phyloP scores from a whole-genome alignment of 2,329 filamentous ascomycete species.

The Lachnellula hyalina region DNA sequence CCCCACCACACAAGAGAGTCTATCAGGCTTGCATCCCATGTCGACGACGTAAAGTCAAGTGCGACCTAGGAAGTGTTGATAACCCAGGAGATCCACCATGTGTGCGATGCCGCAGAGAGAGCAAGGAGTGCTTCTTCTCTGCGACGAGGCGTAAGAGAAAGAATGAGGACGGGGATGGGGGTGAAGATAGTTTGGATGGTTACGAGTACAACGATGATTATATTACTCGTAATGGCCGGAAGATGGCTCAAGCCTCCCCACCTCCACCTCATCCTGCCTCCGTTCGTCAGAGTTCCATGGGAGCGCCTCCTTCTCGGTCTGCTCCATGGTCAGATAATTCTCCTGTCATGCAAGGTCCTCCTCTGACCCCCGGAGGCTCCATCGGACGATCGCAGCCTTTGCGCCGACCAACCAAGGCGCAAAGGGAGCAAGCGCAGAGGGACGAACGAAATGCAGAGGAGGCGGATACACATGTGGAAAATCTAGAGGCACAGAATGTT shows the following conservation, averaged over 20 bases:
- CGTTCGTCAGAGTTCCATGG: slow-evolving; percentile 32
- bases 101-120: slow-evolving; percentile 86
- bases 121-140: slow-evolving; percentile 96
- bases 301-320: slow-evolving; percentile 28
- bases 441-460: slow-evolving; percentile 40
- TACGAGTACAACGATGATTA: slow-evolving; percentile 50
- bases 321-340: slow-evolving; percentile 31
- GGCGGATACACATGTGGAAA: slow-evolving; percentile 57
- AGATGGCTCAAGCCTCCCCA: slow-evolving; percentile 47
- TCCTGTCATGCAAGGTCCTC: slow-evolving; percentile 31
- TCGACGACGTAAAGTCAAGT: slow-evolving; percentile 49
- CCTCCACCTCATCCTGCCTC: slow-evolving; percentile 25
- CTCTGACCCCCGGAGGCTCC: slow-evolving; percentile 61
- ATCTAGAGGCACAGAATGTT: slow-evolving; percentile 58
- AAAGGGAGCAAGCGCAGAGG: slow-evolving; percentile 32
- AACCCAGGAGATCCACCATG: slow-evolving; percentile 92
- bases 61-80: slow-evolving; percentile 69
- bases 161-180: slow-evolving; percentile 52
- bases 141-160: slow-evolving; percentile 91
- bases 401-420: slow-evolving; percentile 49
- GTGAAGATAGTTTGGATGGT: slow-evolving; percentile 42
- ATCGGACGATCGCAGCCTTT: slow-evolving; percentile 62
- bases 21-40: slow-evolving; percentile 47
- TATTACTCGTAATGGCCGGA: slow-evolving; percentile 67
- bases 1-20: slow-evolving; percentile 32